Evolutionary conservation across 2,329 filamentous ascomycete species (phyloP), one percentile per base, ranked within the genome.

Genomic region (Amauroascus niger): DNA sequence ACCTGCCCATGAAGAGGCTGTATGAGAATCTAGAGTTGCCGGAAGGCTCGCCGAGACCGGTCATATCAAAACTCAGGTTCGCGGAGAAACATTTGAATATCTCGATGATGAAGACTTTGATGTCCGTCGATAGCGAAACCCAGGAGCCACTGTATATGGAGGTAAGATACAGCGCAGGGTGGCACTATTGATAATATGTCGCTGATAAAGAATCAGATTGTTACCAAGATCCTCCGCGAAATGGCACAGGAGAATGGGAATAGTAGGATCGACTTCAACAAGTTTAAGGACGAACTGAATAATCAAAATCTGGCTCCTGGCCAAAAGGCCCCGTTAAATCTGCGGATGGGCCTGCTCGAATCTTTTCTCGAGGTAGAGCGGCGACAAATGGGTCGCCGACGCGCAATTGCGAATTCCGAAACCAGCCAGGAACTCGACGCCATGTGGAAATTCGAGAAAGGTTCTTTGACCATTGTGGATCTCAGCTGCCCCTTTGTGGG

Each of bases 401-500:
- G n/a, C n/a, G n/a, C n/a, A n/a, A n/a, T n/a, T n/a, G n/a, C n/a
- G n/a, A 14, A 22, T 5, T 11, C 47, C 18, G 39, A 22, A 14
- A 32, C 32, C 11, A 1, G 6, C 22, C 13, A 20, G 2, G 1
- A 14, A 20, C 18, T 30, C 16, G 37, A 53, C 58, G 41, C 52
- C 32, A 55, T 52, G 18, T 60, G 59, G 58, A 22, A 54, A 11
- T 63, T 63, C 54, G 51, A 72, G 48, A 67, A 75, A 0, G 79
- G 80, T 1, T 69, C 71, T 9, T 67, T 86, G 0, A 86, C 80
- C 0, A 84, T 87, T 47, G 71, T 89, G 5, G 87, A 93, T 60
- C 70, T 93, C 0, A 86, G 81, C 0, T 87, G 85, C 63, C 83
- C 85, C 0, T 88, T 84, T 59, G 72, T 89, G 4, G 82, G 82